Base-by-base conservation (phyloP, 129 eudicot species). In the Artemisia annua region DNA sequence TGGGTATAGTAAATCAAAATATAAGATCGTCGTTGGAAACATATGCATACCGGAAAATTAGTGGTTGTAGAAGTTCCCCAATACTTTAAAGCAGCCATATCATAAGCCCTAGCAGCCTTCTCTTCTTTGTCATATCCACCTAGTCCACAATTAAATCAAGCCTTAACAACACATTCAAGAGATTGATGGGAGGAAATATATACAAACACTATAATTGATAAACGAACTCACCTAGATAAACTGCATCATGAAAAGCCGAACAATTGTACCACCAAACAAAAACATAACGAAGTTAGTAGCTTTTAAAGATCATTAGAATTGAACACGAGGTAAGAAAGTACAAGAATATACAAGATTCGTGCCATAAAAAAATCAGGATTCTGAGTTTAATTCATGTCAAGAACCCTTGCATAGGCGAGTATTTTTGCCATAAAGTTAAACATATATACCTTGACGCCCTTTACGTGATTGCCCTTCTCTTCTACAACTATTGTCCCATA, bases 91-190 rank as follows among this genome's bases (percentile, higher is more conserved):
- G 99, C 99, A 63, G 97, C 97, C 77, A 90, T 83, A 80, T 95
- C 99, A 82, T 95, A 95, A 61, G 99, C 95, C 86, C 97, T 86
- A 70, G 99, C 99, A 68, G 99, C 99, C 61, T 95, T 95, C 74
- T 95, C 99, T 85, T 95, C 99, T 79, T 95, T 95, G 80, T 95
- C 99, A 85, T 95, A 95, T 59, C 99, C 99, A 67, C 99, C 99
- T 94, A 79, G 5, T 43, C 10, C 53, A 69, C 76, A 68, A 61
- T 51, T 7, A 72, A 46, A 67, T 15, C 11, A 20, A 22, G 11
- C 3, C 32, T n/a, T 54, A 32, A 1, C 11, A 35, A n/a, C 4
- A 48, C 17, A 5, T 14, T 17, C 20, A 35, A 20, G 11, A 57
- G 39, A 20, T 32, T 10, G 39, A 17, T 2, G 0, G 12, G 39